These are phyloP conservation scores for Ceratobasidium sp. DNA, from an alignment of 1,284 basidiomycete species.

Conservation along the genomic window DNA sequence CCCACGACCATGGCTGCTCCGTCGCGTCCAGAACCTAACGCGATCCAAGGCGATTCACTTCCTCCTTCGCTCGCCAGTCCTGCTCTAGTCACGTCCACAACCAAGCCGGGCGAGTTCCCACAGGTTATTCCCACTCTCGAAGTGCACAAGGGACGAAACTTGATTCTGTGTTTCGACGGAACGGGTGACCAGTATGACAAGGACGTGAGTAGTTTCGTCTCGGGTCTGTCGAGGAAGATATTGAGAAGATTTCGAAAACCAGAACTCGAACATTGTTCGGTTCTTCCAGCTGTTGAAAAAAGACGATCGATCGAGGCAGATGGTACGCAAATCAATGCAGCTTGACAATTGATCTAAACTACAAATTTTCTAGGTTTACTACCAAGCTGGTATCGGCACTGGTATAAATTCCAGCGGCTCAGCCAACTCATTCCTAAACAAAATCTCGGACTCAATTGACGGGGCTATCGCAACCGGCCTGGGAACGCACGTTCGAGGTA, in stretches of 20 bases:
- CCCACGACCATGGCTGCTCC: not conserved
- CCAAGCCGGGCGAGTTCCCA: constrained; percentile 5
- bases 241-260: not conserved
- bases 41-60: not conserved
- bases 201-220: constrained; percentile 24
- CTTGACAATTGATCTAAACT: not conserved
- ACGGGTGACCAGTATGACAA: constrained; percentile 42
- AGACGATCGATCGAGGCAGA: constrained; percentile 37
- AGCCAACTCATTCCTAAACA: constrained; percentile 5
- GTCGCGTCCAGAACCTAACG: constrained; percentile 17
- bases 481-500: constrained; percentile 12
- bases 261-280: constrained; percentile 40
- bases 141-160: constrained; percentile 13
- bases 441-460: constrained; percentile 15
- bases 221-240: not conserved
- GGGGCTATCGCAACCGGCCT: constrained; percentile 21
- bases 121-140: constrained; percentile 22
- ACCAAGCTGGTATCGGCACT: constrained; percentile 43
- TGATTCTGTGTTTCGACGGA: constrained; percentile 45
- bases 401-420: constrained; percentile 1
- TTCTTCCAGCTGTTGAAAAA: constrained; percentile 38
- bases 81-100: not conserved
- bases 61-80: not conserved
- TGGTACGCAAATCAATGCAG: not conserved
- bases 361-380: constrained; percentile 37